phyloP scores from a whole-genome alignment of 257 asterid genomes.

The Scutellaria galericulata region DNA sequence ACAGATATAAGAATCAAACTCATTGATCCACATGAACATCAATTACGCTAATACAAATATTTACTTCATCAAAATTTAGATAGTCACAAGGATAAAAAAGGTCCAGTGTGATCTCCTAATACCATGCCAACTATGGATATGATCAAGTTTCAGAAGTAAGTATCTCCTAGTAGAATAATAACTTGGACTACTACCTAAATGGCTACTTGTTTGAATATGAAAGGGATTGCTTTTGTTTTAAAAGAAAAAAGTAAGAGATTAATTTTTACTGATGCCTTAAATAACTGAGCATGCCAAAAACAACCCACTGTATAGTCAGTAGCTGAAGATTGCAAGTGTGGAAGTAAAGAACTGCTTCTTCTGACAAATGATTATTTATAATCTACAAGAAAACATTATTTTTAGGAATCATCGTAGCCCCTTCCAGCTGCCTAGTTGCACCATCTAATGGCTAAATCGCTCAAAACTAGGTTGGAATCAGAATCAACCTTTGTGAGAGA shows the following conservation, averaged over 20 bases:
- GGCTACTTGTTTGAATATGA: not conserved
- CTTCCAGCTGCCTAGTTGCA: not conserved
- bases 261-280: not conserved
- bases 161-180: not conserved
- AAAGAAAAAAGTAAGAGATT: no score
- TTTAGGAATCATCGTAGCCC: slow-evolving; percentile 2
- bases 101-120: not conserved
- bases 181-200: not conserved
- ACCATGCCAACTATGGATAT: not conserved
- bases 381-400: not conserved
- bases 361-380: not conserved
- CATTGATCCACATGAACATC: not conserved
- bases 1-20: slow-evolving; percentile 2
- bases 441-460: slow-evolving; percentile 9
- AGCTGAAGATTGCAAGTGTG: slow-evolving; percentile 2
- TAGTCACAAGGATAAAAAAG: not conserved
- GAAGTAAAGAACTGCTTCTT: not conserved
- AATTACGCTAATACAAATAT: not conserved
- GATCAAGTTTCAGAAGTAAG: no score
- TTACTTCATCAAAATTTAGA: not conserved
- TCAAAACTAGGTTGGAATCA: not conserved
- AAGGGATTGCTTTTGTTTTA: not conserved
- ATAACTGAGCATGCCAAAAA: not conserved
- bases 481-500: slow-evolving; percentile 1
- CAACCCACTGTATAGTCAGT: slow-evolving; percentile 3